Evolutionary conservation across 495 filamentous ascomycete species (phyloP), one percentile per base, ranked within the genome.

Genomic region (Clavariopsis aquatica): DNA sequence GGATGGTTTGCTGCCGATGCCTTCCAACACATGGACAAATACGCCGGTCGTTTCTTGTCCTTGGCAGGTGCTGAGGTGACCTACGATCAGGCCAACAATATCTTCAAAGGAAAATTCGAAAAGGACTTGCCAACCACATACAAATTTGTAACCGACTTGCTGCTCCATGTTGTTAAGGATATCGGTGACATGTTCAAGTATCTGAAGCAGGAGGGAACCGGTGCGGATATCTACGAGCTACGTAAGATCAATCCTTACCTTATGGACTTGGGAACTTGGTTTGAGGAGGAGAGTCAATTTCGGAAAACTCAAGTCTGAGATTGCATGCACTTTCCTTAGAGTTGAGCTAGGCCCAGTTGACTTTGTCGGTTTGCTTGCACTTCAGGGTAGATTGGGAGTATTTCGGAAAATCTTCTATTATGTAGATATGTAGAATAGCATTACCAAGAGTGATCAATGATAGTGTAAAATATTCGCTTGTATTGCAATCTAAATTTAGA

Each of bases 1-100:
- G 88, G 89, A 0, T 72, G 77, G 41, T 87, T 90, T 58, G 87
- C 75, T 2, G 84, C 84, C 15, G 76, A 83, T 64, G 85, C 84
- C 0, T 86, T 91, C 64, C 22, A 80, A 38, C 65, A 79, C 22
- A 78, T 79, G 1, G 74, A 79, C 13, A 41, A 76, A 26, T 86
- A 75, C 64, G 76, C 76, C 26, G 73, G 76, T 17, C 71, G 75
- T 55, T 77, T 73, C 13, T 52, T 88, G 20, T 81, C 80, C 19
- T 73, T 88, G 6, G 86, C 84, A 0, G 84, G 85, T 6, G 83
- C 86, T 67, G 78, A 84, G 43, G 60, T 88, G 54, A 84, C 80
- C 0, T 82, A 74, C 57, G 70, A 77, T 2, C 69, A 85, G 52
- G 75, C 81, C 56, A 77, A 73, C 58, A 73, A 74, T 19, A 74